These are phyloP conservation scores for Ceratocystiopsis sp. DNA, from an alignment of 2,329 filamentous ascomycete species.

Conservation along the genomic window DNA sequence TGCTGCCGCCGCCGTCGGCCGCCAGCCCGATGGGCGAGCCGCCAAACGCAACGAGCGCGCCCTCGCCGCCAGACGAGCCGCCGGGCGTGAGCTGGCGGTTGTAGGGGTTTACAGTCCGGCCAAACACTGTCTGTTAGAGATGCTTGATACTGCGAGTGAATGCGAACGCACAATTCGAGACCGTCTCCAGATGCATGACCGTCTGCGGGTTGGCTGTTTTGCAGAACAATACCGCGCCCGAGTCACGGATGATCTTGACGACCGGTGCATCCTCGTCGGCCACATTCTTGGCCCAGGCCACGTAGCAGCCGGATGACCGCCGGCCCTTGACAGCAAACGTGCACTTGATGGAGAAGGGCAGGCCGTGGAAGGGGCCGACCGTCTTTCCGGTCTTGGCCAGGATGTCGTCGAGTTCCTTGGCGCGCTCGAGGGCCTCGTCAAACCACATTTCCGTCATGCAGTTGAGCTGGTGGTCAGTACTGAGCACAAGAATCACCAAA, in stretches of 20 bases:
- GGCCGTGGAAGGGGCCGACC: conserved; percentile 1
- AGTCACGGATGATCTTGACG: neutral
- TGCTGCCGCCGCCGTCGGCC: neutral
- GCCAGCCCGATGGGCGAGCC: neutral
- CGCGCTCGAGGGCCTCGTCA: neutral
- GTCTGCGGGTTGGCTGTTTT: neutral
- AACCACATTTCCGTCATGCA: neutral
- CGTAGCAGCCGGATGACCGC: neutral
- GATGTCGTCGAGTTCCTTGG: neutral
- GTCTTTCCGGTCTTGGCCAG: neutral
- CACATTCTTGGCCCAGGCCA: neutral
- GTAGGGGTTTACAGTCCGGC: neutral
- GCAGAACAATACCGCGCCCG: neutral
- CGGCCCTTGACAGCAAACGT: neutral
- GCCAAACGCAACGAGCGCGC: neutral
- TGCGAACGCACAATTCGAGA: neutral
- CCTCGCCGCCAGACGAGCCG: neutral
- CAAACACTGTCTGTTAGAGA: neutral
- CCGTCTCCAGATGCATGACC: neutral
- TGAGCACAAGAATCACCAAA: too few species aligned
- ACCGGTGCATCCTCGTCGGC: neutral
- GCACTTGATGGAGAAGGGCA: neutral
- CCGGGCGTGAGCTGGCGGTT: neutral
- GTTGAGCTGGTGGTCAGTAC: neutral
- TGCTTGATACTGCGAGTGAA: too few species aligned